A percentile compares a stretch with the other conserved stretches of the same genome.
These are phyloP conservation scores for Trichoderma sp. DNA, from an alignment of 2,329 filamentous ascomycete genomes.

Conservation along the genomic window DNA sequence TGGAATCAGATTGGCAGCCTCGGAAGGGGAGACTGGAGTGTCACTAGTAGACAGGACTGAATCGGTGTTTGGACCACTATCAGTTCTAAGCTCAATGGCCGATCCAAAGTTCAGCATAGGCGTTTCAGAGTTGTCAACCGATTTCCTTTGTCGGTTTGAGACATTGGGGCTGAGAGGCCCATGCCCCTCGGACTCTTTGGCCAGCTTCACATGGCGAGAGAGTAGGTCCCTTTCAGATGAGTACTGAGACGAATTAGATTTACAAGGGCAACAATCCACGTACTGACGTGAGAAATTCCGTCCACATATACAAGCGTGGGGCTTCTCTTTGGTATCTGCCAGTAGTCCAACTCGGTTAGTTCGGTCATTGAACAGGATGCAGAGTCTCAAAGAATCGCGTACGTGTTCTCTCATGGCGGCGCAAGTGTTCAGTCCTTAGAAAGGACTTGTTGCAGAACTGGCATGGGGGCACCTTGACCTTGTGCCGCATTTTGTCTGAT, in stretches of 20 bases:
- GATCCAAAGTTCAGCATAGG: not conserved
- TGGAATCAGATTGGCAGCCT: not conserved
- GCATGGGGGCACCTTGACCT: slow-evolving; percentile 15
- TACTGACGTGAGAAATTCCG: slow-evolving; percentile 13
- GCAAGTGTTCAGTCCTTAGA: slow-evolving; percentile 6
- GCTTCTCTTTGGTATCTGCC: slow-evolving; percentile 16
- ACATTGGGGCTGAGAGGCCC: not conserved
- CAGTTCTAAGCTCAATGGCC: not conserved
- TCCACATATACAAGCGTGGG: slow-evolving; percentile 12
- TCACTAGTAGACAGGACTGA: not conserved
- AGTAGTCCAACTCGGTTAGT: not conserved
- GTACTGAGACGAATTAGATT: not conserved
- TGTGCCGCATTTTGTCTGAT: slow-evolving; percentile 7
- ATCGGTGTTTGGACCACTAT: not conserved
- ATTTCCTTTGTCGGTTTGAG: not conserved
- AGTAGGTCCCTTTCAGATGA: not conserved
- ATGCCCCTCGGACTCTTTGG: slow-evolving; percentile 3
- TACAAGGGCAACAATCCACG: not conserved
- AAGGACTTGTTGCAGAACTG: slow-evolving; percentile 9
- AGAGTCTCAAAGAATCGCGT: not conserved
- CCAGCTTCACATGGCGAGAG: slow-evolving; percentile 6
- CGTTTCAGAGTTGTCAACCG: not conserved
- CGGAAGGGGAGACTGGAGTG: not conserved
- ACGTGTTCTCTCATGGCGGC: slow-evolving; percentile 16
- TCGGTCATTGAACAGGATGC: not conserved